Percentiles rank a stretch among this genome's conserved stretches.
phyloP scores from a whole-genome alignment of 768 basidiomycete genomes.

The Pleurotus eryngii region DNA sequence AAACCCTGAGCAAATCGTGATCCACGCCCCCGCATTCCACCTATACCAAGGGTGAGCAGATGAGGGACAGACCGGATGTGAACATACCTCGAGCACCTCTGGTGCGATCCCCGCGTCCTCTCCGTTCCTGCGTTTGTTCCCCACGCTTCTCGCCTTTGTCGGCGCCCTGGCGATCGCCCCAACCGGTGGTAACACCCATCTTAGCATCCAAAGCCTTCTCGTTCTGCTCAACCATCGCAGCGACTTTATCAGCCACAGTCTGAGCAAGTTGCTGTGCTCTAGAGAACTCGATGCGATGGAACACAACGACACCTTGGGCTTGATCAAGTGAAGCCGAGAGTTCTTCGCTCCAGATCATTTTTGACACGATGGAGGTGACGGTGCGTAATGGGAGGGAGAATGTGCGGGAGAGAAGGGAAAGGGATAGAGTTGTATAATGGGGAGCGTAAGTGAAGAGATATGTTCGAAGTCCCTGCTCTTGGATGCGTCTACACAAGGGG shows the following conservation, averaged over 20 bases:
- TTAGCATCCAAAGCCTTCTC: slow-evolving; percentile 87
- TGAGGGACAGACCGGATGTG: background rate
- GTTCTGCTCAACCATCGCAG: slow-evolving; percentile 83
- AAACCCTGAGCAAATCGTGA: slow-evolving; percentile 81
- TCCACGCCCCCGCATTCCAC: slow-evolving; percentile 66
- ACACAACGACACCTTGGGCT: slow-evolving; percentile 84
- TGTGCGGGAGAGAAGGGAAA: slow-evolving; percentile 81
- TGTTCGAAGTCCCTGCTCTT: slow-evolving; percentile 95
- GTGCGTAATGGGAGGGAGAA: slow-evolving; percentile 80
- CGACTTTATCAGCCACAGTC: slow-evolving; percentile 84
- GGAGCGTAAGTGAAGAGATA: slow-evolving; percentile 98
- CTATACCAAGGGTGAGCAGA: slow-evolving; percentile 26
- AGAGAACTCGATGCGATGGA: slow-evolving; percentile 88
- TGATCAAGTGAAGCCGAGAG: slow-evolving; percentile 91
- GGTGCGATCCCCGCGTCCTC: slow-evolving; percentile 69
- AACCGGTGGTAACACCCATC: slow-evolving; percentile 62
- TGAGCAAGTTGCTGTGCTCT: slow-evolving; percentile 89
- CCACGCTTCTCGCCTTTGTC: slow-evolving; percentile 75
- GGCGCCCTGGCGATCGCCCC: slow-evolving; percentile 69
- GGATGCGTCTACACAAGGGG: slow-evolving; percentile 71
- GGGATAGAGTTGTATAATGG: slow-evolving; percentile 87
- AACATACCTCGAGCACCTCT: slow-evolving; percentile 59
- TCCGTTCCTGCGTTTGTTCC: slow-evolving; percentile 74
- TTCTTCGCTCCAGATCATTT: slow-evolving; percentile 99
- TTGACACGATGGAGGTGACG: slow-evolving; percentile 89